These are phyloP conservation scores for Saraca asoca DNA, from an alignment of 331 rosid genomes.

Conservation along the genomic window DNA sequence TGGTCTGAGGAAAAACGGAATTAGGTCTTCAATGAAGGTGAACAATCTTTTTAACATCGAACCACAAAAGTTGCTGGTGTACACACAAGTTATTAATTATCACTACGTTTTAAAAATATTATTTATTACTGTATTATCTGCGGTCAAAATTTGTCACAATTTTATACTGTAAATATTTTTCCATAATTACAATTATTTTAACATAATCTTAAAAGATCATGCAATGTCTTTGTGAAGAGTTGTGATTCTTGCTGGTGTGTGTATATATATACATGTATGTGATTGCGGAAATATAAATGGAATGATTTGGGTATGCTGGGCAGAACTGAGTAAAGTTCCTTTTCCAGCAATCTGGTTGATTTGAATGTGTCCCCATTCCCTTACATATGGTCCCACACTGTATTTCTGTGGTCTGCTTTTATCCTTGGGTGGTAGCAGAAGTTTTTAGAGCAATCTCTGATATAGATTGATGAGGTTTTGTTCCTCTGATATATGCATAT, in stretches of 20 bases:
- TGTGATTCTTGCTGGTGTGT: conserved; percentile 8
- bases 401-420: conserved; percentile 41
- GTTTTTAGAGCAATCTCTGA: conserved; percentile 30
- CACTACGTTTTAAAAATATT: too few relatives aligned
- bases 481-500: conserved; percentile 7
- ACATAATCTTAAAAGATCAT: too few relatives aligned
- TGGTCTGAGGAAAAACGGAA: too few relatives aligned
- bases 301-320: conserved; percentile 49
- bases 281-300: conserved; percentile 21
- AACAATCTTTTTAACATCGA: too few relatives aligned
- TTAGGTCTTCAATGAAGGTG: too few relatives aligned
- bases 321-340: conserved; percentile 37
- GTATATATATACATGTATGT: conserved; percentile 1
- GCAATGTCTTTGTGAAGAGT: too few relatives aligned
- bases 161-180: too few relatives aligned
- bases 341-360: conserved; percentile 44
- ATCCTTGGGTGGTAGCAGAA: conserved; percentile 27
- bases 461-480: conserved; percentile 32
- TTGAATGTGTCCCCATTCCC: conserved; percentile 47
- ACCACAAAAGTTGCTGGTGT: too few relatives aligned
- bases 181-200: too few relatives aligned
- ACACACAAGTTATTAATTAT: too few relatives aligned
- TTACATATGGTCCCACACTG: conserved; percentile 57
- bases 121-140: too few relatives aligned
- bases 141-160: too few relatives aligned